A percentile compares a stretch with the other conserved stretches of the same genome.
Conservation (phyloP, 192 early-diverging fungal species). For the Helicostylum pulchrum region DNA sequence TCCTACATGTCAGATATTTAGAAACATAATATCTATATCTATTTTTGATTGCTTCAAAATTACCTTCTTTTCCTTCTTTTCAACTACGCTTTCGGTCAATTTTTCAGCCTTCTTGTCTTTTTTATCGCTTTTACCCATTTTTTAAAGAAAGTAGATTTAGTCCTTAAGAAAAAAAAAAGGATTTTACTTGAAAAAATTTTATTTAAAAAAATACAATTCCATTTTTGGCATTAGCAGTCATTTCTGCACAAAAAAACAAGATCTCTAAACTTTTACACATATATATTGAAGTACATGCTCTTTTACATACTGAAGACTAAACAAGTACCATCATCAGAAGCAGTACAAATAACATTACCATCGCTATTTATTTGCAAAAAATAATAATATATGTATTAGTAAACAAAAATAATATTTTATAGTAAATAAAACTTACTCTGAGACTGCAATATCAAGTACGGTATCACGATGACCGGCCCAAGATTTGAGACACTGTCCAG, state of each 20-base stretch:
- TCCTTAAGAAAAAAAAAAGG: background rate
- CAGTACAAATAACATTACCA: slow-evolving; percentile 70
- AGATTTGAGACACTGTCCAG: slow-evolving; percentile 69
- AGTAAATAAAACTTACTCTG: slow-evolving; percentile 34
- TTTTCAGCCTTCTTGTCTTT: background rate
- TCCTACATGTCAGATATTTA: slow-evolving; percentile 1
- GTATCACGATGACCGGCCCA: slow-evolving; percentile 86
- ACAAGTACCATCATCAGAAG: slow-evolving; percentile 80
- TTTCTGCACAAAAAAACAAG: background rate
- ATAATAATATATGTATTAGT: background rate
- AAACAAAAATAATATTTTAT: too few relatives aligned
- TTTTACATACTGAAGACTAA: slow-evolving; percentile 58
- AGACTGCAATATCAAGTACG: slow-evolving; percentile 79
- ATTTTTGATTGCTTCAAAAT: background rate
- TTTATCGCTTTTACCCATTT: slow-evolving; percentile 31
- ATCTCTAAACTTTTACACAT: background rate
- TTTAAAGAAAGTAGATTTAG: background rate
- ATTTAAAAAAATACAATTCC: background rate
- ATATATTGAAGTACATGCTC: too few relatives aligned
- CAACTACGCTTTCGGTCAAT: slow-evolving; percentile 20
- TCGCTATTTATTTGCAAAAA: slow-evolving; percentile 41
- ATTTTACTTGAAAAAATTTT: background rate
- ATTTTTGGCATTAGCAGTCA: too few relatives aligned
- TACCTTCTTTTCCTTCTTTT: slow-evolving; percentile 31
- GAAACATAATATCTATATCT: slow-evolving; percentile 16